These are phyloP conservation scores for Cynanchum wilfordii DNA, from an alignment of 257 asterid species.

Conservation along the genomic window DNA sequence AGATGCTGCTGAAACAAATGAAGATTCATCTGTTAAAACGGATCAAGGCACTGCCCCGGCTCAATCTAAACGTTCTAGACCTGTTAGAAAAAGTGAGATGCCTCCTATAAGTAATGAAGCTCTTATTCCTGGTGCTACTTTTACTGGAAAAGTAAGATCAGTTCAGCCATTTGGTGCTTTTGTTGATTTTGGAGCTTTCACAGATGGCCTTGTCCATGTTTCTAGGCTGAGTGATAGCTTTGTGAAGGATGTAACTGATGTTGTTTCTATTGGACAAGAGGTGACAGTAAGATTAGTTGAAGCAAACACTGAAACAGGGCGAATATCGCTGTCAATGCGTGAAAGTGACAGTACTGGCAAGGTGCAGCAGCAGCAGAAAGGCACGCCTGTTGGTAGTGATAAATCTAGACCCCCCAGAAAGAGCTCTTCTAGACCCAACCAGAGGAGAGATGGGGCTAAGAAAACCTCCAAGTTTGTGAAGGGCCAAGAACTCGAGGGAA, in stretches of 20 bases:
- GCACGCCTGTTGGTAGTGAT: constrained; percentile 35
- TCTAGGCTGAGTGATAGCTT: constrained; percentile 74
- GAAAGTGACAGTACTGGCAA: constrained; percentile 45
- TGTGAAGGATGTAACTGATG: constrained; percentile 77
- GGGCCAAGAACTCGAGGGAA: constrained; percentile 87
- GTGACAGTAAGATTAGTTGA: constrained; percentile 82
- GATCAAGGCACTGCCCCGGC: constrained; percentile 27
- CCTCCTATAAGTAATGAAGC: constrained; percentile 81
- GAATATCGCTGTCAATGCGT: constrained; percentile 93
- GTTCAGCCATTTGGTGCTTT: constrained; percentile 98
- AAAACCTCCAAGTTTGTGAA: constrained; percentile 58
- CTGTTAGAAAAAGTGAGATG: constrained; percentile 80
- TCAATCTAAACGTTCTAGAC: constrained; percentile 50
- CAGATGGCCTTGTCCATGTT: constrained; percentile 96
- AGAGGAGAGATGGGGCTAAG: constrained; percentile 49
- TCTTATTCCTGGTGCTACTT: constrained; percentile 76
- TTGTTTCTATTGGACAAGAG: constrained; percentile 90
- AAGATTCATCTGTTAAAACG: constrained; percentile 35
- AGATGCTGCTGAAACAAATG: constrained; percentile 32
- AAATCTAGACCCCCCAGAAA: constrained; percentile 64
- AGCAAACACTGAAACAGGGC: constrained; percentile 62
- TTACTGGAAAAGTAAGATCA: constrained; percentile 81
- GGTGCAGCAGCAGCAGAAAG: constrained; percentile 49
- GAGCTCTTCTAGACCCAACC: constrained; percentile 40
- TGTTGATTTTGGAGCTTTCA: constrained; percentile 92